Evolutionary conservation across 805 yeast species (phyloP).

Genomic region (Candida lessepsii): DNA sequence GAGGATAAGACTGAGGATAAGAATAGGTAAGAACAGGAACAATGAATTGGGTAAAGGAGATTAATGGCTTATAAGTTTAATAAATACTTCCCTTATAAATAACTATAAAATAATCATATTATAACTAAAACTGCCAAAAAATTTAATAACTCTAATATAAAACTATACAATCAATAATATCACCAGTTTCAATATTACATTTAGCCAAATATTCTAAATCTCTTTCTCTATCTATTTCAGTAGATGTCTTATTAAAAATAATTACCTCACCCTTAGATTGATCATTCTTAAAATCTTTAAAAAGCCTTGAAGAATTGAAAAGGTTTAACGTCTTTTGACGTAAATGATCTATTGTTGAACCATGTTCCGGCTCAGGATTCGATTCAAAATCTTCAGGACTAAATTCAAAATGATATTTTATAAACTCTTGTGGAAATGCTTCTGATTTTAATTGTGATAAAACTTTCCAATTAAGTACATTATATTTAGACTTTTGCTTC

Average conservation of each 20-base stretch:
- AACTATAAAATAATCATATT: not conserved
- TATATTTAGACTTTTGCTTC: slow-evolving; percentile 26
- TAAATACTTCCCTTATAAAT: too few relatives aligned
- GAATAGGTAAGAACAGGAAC: too few relatives aligned
- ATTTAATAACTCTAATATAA: not conserved
- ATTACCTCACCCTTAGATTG: slow-evolving; percentile 21
- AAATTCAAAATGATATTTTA: slow-evolving; percentile 71
- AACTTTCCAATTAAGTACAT: slow-evolving; percentile 23
- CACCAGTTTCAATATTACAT: slow-evolving; percentile 42
- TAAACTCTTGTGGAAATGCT: slow-evolving; percentile 22
- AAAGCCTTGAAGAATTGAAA: slow-evolving; percentile 43
- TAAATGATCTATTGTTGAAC: slow-evolving; percentile 65
- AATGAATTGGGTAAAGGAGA: too few relatives aligned
- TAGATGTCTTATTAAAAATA: slow-evolving; percentile 28
- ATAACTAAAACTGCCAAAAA: slow-evolving; percentile 2
- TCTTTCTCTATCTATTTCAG: slow-evolving; percentile 21
- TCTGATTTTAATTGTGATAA: slow-evolving; percentile 17
- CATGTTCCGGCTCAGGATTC: slow-evolving; percentile 61
- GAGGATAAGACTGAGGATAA: too few relatives aligned
- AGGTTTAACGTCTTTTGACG: slow-evolving; percentile 55
- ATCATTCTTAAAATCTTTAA: slow-evolving; percentile 16
- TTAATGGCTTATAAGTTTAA: too few relatives aligned
- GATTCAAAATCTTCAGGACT: slow-evolving; percentile 74
- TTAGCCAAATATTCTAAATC: slow-evolving; percentile 35
- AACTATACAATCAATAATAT: slow-evolving; percentile 33